Conservation (phyloP, 768 basidiomycete species). For the Cystobasidium onofrii region DNA sequence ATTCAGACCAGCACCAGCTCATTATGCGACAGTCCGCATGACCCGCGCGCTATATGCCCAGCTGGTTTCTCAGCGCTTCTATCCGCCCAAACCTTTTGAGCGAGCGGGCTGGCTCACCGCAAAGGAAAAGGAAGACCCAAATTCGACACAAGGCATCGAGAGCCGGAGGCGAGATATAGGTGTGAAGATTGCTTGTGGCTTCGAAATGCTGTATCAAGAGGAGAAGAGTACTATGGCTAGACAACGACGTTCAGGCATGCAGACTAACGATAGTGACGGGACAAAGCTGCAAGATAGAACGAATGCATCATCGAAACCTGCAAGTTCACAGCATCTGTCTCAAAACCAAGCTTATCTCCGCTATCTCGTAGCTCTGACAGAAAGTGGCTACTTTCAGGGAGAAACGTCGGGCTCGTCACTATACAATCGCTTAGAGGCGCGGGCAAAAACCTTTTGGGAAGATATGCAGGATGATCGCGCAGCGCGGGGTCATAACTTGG, state of each 20-base stretch:
- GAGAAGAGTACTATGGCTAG: background rate
- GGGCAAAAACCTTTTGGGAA: constrained; percentile 62
- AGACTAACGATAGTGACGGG: background rate
- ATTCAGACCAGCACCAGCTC: constrained; percentile 63
- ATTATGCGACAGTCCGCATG: constrained; percentile 51
- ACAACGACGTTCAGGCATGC: background rate
- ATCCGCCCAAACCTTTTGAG: constrained; percentile 77
- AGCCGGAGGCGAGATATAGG: constrained; percentile 77
- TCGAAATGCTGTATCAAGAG: constrained; percentile 82
- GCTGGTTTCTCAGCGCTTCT: constrained; percentile 79
- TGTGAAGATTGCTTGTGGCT: constrained; percentile 93
- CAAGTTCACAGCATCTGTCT: background rate
- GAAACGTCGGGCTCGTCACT: constrained; percentile 67
- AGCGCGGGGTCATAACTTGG: background rate
- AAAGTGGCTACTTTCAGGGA: constrained; percentile 66
- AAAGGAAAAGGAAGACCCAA: background rate
- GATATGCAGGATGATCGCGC: constrained; percentile 42
- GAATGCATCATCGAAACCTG: background rate
- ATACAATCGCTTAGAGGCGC: constrained; percentile 66
- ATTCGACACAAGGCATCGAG: constrained; percentile 55
- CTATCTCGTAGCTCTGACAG: constrained; percentile 61
- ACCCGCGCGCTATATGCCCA: constrained; percentile 93
- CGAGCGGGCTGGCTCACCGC: constrained; percentile 48
- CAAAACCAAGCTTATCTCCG: constrained; percentile 45
- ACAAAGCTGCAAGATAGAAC: background rate